Conservation (phyloP, 345 rosid genomes). For the Eucalyptus marginata region DNA sequence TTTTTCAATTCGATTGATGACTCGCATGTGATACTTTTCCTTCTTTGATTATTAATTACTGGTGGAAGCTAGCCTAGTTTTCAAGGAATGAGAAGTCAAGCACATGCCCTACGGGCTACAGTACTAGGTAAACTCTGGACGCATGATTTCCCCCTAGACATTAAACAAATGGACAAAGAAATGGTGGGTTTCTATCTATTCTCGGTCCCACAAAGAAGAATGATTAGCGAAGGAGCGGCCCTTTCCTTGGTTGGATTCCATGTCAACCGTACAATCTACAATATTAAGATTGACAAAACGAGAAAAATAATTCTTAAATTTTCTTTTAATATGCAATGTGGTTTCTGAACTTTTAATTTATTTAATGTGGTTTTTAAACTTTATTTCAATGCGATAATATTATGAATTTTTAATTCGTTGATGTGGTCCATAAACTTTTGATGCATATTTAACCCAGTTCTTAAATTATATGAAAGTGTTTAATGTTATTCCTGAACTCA, state of each 20-base stretch:
- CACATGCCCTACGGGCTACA: not conserved
- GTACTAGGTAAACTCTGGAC: not conserved
- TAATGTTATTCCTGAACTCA: fast-evolving
- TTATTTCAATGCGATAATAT: too few relatives aligned
- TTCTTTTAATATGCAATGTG: fast-evolving
- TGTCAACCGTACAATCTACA: not conserved
- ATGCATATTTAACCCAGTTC: not conserved
- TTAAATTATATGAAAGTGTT: too few relatives aligned
- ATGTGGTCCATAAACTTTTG: not conserved
- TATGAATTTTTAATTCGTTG: too few relatives aligned
- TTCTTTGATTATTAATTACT: not conserved
- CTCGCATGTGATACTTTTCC: not conserved
- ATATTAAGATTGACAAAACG: not conserved
- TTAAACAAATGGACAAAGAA: not conserved
- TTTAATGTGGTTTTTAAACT: fast-evolving
- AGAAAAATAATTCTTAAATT: too few relatives aligned
- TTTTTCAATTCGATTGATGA: not conserved
- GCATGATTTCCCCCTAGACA: not conserved
- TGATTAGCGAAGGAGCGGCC: not conserved
- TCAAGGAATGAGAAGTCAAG: not conserved
- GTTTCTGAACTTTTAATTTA: too few relatives aligned
- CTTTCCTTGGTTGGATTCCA: not conserved
- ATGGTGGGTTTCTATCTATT: not conserved
- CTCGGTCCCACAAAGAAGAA: not conserved
- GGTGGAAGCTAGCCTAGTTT: not conserved